Evolutionary conservation across 2,329 filamentous ascomycete species (phyloP), one percentile per base, ranked within the genome.

Genomic region (Exophiala xenobiotica): DNA sequence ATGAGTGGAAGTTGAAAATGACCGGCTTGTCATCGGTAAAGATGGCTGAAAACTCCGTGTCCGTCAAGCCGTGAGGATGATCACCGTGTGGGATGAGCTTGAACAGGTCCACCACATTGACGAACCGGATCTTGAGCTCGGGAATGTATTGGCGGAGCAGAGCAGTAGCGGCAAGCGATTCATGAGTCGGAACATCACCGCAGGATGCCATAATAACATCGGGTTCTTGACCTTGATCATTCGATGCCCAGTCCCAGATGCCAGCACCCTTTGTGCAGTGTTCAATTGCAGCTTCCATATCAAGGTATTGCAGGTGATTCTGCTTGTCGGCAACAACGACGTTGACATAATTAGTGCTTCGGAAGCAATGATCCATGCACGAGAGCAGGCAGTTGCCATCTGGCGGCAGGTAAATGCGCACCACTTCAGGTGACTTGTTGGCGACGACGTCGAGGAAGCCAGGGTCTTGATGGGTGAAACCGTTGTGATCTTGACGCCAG

Each of bases 1-100:
- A 90, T 24, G 82, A 86, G 73, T 91, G 87, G 80, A 90, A 91
- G 74, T 90, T 90, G 76, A 91, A 90, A 65, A 90, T 82, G 65
- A 89, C 75, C 18, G 87, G 87, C 59, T 78, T 83, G 72, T 89
- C 74, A 12, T 77, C 75, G 1, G 87, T 90, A 75, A 91, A 91
- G 58, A 90, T 72, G 31, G 84, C 75, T 11, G 69, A 70, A 80
- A 84, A 91, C 65, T 89, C 83, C 14, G 62, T 58, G 60, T 88
- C 82, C 0, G 75, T 78, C 51, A 90, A 75, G 33, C 87, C 87
- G 69, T 91, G 87, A 0, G 87, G 83, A 66, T 91, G 87, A 62
- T 89, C 81, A 16, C 69, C 73, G 50, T 81, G 75, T 53, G 83
- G 80, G 61, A 90, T 88, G 41, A 91, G 77, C 70, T 87, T 88